Evolutionary conservation across 1,284 basidiomycete genomes (phyloP).

Genomic region (Wolfiporia cocos): DNA sequence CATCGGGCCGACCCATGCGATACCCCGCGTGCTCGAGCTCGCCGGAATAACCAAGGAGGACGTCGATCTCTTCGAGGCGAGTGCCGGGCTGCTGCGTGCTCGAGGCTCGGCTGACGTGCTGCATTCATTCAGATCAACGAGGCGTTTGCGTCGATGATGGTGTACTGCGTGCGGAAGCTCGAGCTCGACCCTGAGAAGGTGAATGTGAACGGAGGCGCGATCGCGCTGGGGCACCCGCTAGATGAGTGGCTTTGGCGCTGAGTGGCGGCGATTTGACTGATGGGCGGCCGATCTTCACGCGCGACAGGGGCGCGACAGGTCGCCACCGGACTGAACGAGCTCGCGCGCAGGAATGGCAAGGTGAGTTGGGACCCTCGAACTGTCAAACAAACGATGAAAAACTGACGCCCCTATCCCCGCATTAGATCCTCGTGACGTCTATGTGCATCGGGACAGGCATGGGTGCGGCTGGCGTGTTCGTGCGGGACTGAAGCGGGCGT

Average conservation of each 20-base stretch:
- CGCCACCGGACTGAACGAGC: slow-evolving; percentile 82
- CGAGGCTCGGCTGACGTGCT: neutral
- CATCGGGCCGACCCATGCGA: slow-evolving; percentile 70
- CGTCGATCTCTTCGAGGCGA: slow-evolving; percentile 78
- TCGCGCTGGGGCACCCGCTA: slow-evolving; percentile 85
- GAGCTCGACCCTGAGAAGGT: slow-evolving; percentile 69
- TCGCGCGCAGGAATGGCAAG: slow-evolving; percentile 74
- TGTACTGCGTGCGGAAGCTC: slow-evolving; percentile 76
- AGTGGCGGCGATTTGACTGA: slow-evolving; percentile 12
- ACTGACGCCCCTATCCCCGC: too few relatives aligned
- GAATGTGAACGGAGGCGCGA: slow-evolving; percentile 89
- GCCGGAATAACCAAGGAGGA: slow-evolving; percentile 64
- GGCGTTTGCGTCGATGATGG: slow-evolving; percentile 85
- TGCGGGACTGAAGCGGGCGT: slow-evolving; percentile 20
- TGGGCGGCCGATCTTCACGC: slow-evolving; percentile 37
- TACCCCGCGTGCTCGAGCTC: slow-evolving; percentile 61
- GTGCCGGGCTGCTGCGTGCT: slow-evolving; percentile 5
- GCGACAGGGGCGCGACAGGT: slow-evolving; percentile 87
- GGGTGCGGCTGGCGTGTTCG: slow-evolving; percentile 56
- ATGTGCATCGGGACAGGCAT: slow-evolving; percentile 89
- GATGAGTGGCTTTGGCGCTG: slow-evolving; percentile 45
- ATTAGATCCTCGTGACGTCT: slow-evolving; percentile 71
- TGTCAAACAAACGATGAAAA: too few relatives aligned
- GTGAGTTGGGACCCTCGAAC: slow-evolving; percentile 30
- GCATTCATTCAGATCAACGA: slow-evolving; percentile 72